Percentiles rank a stretch among this genome's conserved stretches.
phyloP scores from a whole-genome alignment of 495 filamentous ascomycete genomes.

The Glarea lozoyensis region DNA sequence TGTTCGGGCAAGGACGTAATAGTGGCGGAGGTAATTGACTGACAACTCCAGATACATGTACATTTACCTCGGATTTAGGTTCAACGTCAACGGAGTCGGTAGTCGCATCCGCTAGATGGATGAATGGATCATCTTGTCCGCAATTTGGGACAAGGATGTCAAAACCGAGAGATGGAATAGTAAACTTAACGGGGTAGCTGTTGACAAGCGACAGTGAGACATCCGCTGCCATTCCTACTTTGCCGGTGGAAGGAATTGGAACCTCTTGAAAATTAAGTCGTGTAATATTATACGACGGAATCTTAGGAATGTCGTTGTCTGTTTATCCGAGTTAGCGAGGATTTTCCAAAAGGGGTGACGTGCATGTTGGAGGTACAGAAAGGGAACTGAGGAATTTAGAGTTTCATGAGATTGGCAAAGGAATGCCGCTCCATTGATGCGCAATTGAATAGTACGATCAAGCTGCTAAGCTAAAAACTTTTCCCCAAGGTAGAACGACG shows the following conservation, averaged over 20 bases:
- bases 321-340: no score
- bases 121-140: slow-evolving; percentile 43
- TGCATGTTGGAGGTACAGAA: no score
- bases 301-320: slow-evolving; percentile 58
- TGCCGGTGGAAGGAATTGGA: slow-evolving; percentile 31
- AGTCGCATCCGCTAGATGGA: slow-evolving; percentile 60
- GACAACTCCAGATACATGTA: slow-evolving; percentile 61
- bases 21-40: slow-evolving; percentile 61
- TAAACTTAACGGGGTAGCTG: slow-evolving; percentile 63
- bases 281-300: slow-evolving; percentile 72
- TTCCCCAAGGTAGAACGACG: slow-evolving; percentile 39
- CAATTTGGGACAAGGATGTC: slow-evolving; percentile 77
- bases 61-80: slow-evolving; percentile 53
- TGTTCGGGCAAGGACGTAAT: slow-evolving; percentile 61
- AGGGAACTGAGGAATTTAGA: no score
- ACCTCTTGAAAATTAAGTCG: slow-evolving; percentile 68
- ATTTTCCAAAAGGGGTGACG: no score
- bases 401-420: no score
- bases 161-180: slow-evolving; percentile 72
- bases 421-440: no score
- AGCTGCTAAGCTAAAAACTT: slow-evolving; percentile 29
- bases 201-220: slow-evolving; percentile 60
- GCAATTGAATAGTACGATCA: no score
- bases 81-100: slow-evolving; percentile 56
- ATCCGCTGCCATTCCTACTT: slow-evolving; percentile 67